These are phyloP conservation scores for Coemansia sp. DNA, from an alignment of 192 early-diverging fungal species.

Conservation along the genomic window DNA sequence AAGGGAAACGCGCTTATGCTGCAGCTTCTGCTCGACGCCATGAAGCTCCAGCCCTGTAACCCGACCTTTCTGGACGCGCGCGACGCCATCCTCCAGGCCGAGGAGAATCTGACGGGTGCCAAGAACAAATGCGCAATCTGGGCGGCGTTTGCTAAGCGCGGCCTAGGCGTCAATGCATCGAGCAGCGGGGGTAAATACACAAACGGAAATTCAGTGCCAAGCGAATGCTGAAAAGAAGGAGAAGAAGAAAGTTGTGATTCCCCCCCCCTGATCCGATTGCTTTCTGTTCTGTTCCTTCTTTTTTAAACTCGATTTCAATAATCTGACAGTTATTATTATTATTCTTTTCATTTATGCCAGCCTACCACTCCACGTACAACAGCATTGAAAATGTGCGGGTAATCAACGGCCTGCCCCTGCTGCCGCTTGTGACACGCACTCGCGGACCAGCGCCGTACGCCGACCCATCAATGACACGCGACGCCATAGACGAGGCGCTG, in stretches of 20 bases:
- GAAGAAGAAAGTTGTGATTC: too few species aligned
- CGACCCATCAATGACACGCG: slow-evolving; percentile 65
- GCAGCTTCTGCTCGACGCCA: slow-evolving; percentile 59
- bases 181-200: slow-evolving; percentile 3
- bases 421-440: slow-evolving; percentile 89
- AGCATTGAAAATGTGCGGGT: slow-evolving; percentile 34
- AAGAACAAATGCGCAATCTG: slow-evolving; percentile 63
- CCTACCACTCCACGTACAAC: slow-evolving; percentile 45
- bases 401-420: slow-evolving; percentile 86
- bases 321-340: too few species aligned
- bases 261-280: neutral
- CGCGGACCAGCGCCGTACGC: slow-evolving; percentile 79
- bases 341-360: slow-evolving; percentile 42
- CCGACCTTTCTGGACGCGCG: slow-evolving; percentile 70
- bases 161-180: slow-evolving; percentile 56
- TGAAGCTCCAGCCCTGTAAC: slow-evolving; percentile 70
- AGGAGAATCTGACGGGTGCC: slow-evolving; percentile 55
- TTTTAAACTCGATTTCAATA: neutral
- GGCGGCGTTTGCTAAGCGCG: slow-evolving; percentile 71
- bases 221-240: slow-evolving; percentile 24
- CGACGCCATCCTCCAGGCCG: slow-evolving; percentile 68
- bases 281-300: neutral
- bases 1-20: slow-evolving; percentile 60
- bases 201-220: slow-evolving; percentile 32
- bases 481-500: slow-evolving; percentile 95